These are phyloP conservation scores for Fusarium sp. DNA, from an alignment of 2,329 filamentous ascomycete species.

Conservation along the genomic window DNA sequence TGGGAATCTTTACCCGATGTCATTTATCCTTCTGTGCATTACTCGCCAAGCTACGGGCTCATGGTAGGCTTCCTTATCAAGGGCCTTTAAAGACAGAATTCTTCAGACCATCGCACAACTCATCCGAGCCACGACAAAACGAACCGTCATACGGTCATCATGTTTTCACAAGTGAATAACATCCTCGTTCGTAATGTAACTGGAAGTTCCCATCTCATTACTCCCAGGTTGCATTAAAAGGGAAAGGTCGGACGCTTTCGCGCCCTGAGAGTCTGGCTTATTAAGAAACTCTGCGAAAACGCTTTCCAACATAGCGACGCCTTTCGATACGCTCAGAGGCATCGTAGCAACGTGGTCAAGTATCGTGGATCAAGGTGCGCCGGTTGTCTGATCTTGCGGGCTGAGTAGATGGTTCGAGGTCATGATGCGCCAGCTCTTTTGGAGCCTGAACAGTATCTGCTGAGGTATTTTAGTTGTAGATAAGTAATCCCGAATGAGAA, in stretches of 20 bases:
- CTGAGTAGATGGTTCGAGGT: background rate
- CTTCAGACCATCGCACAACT: background rate
- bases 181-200: background rate
- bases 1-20: too few relatives aligned
- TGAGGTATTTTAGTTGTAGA: too few relatives aligned
- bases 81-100: background rate
- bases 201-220: background rate
- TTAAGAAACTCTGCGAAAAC: too few relatives aligned
- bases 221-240: background rate
- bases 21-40: background rate
- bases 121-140: background rate
- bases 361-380: background rate
- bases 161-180: too few relatives aligned
- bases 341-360: rapidly evolving
- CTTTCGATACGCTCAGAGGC: too few relatives aligned
- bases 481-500: too few relatives aligned
- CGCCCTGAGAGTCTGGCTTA: too few relatives aligned
- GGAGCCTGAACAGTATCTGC: too few relatives aligned
- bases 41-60: background rate
- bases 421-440: background rate
- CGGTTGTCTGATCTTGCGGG: background rate
- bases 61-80: background rate
- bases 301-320: rapidly evolving
- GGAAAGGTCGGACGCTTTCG: too few relatives aligned
- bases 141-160: rapidly evolving